phyloP scores from a whole-genome alignment of 441 rosid genomes.

The Erodium moschatum region DNA sequence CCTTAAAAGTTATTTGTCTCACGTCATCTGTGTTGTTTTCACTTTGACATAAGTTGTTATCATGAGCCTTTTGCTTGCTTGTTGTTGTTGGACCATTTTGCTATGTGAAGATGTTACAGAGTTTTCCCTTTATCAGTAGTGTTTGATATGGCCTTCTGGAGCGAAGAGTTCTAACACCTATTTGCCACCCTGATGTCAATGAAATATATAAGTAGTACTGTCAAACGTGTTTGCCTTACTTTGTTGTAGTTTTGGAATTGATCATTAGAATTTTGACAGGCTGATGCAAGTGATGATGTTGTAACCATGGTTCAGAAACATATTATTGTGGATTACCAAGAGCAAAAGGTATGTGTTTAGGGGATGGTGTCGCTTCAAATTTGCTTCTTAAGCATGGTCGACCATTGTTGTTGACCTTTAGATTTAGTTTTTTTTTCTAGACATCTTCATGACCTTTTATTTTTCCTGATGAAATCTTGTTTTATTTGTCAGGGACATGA shows the following conservation, averaged over 20 bases:
- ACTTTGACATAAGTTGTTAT: background rate
- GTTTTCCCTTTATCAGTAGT: background rate
- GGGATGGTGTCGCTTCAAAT: background rate
- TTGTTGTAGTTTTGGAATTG: background rate
- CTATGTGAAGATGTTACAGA: background rate
- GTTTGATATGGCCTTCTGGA: background rate
- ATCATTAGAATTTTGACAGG: constrained; percentile 36
- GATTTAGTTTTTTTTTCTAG: constrained; percentile 6
- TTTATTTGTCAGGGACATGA: constrained; percentile 77
- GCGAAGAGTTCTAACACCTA: background rate
- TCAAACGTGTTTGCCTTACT: background rate
- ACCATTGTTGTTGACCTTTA: background rate
- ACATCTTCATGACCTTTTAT: background rate
- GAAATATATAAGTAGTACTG: background rate
- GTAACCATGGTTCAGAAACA: constrained; percentile 61
- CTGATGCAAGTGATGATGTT: constrained; percentile 70
- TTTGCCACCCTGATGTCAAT: background rate
- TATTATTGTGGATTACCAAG: constrained; percentile 59
- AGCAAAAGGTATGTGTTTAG: constrained; percentile 56
- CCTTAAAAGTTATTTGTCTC: constrained; percentile 5
- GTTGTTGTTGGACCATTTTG: background rate
- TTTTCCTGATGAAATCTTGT: constrained; percentile 13
- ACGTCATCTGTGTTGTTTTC: background rate
- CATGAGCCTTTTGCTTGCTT: background rate
- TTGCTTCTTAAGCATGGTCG: background rate